Conservation (phyloP, 306 rosid species). For the Prunus campanulata region DNA sequence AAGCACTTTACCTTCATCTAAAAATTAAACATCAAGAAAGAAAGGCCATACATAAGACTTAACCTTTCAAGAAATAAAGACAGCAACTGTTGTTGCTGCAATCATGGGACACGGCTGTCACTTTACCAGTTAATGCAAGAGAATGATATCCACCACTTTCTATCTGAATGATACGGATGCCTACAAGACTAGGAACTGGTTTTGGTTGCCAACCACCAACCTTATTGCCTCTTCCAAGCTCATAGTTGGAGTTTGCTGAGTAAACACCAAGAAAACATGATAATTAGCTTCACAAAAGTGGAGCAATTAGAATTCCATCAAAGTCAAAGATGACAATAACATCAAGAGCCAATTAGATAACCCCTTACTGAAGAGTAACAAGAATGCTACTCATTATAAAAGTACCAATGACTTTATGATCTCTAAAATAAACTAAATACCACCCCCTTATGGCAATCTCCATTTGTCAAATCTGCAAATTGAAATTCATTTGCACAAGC, state of each 20-base stretch:
- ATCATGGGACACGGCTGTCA: constrained; percentile 8
- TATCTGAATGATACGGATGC: constrained; percentile 57
- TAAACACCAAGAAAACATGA: constrained; percentile 6
- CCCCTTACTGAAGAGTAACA: not conserved
- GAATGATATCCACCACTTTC: constrained; percentile 97
- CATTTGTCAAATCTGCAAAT: not conserved
- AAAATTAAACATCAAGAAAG: constrained; percentile 22
- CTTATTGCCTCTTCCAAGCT: constrained; percentile 92
- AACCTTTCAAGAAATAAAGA: constrained; percentile 5
- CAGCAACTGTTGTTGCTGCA: constrained; percentile 1
- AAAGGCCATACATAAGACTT: constrained; percentile 11
- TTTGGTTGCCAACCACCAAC: constrained; percentile 90
- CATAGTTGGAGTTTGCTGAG: constrained; percentile 83
- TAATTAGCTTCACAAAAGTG: not conserved
- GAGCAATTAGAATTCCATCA: not conserved
- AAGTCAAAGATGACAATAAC: not conserved
- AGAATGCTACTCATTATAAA: not conserved
- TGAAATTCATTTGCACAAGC: not conserved
- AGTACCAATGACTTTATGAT: not conserved
- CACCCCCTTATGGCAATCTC: not conserved
- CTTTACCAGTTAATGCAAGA: constrained; percentile 82
- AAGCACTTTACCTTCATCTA: constrained; percentile 86
- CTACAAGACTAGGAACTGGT: constrained; percentile 68
- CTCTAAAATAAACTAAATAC: not conserved
- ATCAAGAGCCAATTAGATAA: not conserved